phyloP scores from a whole-genome alignment of 805 yeast genomes.

The Saccharomycopsis selenospora region DNA sequence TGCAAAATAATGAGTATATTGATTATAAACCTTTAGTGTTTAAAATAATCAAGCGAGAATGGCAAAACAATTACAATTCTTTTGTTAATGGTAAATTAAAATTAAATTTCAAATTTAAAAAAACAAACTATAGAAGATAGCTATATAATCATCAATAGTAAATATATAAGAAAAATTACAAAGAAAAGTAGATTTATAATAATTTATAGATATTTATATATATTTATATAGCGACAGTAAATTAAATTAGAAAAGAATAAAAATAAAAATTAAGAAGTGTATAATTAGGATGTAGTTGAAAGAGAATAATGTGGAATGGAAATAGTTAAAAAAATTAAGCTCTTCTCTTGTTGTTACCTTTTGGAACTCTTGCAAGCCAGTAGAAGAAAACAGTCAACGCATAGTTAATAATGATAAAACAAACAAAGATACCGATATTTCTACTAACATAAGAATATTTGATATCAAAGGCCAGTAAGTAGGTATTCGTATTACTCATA shows the following conservation, averaged over 20 bases:
- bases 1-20: too few relatives aligned
- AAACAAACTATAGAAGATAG: too few relatives aligned
- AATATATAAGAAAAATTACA: too few relatives aligned
- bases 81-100: too few relatives aligned
- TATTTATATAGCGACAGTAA: not conserved
- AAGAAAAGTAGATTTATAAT: not conserved
- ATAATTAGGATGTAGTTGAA: not conserved
- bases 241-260: not conserved
- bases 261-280: not conserved
- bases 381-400: slow-evolving; percentile 39
- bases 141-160: too few relatives aligned
- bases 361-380: slow-evolving; percentile 73
- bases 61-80: too few relatives aligned
- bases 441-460: slow-evolving; percentile 41
- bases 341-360: slow-evolving; percentile 33
- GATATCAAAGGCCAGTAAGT: slow-evolving; percentile 35
- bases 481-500: slow-evolving; percentile 49
- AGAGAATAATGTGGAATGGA: not conserved
- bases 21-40: too few relatives aligned
- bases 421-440: slow-evolving; percentile 49
- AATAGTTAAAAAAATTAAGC: not conserved
- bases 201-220: not conserved
- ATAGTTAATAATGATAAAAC: slow-evolving; percentile 41
- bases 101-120: too few relatives aligned
- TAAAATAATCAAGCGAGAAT: too few relatives aligned